Evolutionary conservation across 805 yeast species (phyloP), one percentile per base, ranked within the genome.

Genomic region (Komagataella phaffii): DNA sequence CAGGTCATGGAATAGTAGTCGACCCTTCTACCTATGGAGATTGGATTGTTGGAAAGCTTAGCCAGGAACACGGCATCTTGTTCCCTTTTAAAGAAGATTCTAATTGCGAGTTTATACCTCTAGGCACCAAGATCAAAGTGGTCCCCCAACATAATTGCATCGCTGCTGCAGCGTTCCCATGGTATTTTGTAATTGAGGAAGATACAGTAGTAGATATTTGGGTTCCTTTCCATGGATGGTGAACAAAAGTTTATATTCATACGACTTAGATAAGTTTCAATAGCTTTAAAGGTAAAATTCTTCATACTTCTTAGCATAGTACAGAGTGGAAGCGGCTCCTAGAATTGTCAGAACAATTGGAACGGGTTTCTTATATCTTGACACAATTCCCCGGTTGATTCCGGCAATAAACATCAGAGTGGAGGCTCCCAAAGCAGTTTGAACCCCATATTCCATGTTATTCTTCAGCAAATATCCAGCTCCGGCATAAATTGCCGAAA

Each of bases 31-130:
- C 69, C 1, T 77, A 69, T 57, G 76, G 73, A 6, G 67, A 73
- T 47, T 85, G 90, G 90, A 63, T 65, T 48, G 79, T 86, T 10
- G 85, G 80, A 43, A 71, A 89, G 56, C 64, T 86, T 48, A 79
- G 86, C 52, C 93, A 86, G 62, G 95, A 86, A 59, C 95, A 86
- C 61, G 95, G 93, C 8, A 80, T 86, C 45, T 64, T 85, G 49
- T 70, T 67, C n/a, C 81, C 86, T 2, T 56, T 62, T 14, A 62
- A 61, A 6, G 66, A 63, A 2, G 49, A 49, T 3, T 51, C 59
- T 2, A 56, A 59, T 12, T 61, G 68, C 17, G 53, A 64, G 46
- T 62, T 79, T 59, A 68, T 79, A 21, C 81, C 81, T 21, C 56
- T 66, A 36, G 88, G 88, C 1, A 70, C 80, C 1, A 72, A 74